phyloP scores from a whole-genome alignment of 192 early-diverging fungal species.

The Dispira parvispora region DNA sequence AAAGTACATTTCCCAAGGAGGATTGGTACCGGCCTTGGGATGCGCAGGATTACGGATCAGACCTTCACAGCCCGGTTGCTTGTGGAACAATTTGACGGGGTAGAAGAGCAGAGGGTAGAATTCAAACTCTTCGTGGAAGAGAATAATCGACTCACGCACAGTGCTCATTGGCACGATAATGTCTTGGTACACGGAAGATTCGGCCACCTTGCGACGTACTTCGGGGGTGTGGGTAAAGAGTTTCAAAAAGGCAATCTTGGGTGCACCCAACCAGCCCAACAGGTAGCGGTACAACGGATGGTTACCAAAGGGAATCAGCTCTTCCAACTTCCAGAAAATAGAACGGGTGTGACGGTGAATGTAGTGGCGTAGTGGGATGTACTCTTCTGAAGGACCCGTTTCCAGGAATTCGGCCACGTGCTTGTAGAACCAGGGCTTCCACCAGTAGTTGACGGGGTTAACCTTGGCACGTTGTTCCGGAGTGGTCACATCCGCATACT shows the following conservation, averaged over 20 bases:
- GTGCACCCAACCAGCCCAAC: slow-evolving; percentile 22
- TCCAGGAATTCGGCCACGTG: slow-evolving; percentile 18
- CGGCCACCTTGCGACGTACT: slow-evolving; percentile 16
- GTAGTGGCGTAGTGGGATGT: slow-evolving; percentile 27
- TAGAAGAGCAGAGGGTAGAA: slow-evolving; percentile 19
- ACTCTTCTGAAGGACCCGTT: slow-evolving; percentile 19
- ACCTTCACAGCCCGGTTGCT: not conserved
- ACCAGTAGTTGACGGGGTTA: slow-evolving; percentile 21
- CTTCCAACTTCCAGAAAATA: slow-evolving; percentile 22
- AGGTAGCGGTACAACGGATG: slow-evolving; percentile 19
- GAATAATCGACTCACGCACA: slow-evolving; percentile 17
- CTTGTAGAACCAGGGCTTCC: slow-evolving; percentile 28
- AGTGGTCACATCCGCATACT: slow-evolving; percentile 17
- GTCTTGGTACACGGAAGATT: slow-evolving; percentile 21
- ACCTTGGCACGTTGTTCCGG: slow-evolving; percentile 11
- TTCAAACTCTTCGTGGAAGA: slow-evolving; percentile 20
- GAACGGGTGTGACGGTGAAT: slow-evolving; percentile 28
- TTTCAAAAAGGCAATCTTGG: slow-evolving; percentile 18
- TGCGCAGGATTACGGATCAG: slow-evolving; percentile 8
- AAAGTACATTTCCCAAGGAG: slow-evolving; percentile 19
- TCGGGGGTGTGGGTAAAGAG: slow-evolving; percentile 19
- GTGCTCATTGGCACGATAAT: slow-evolving; percentile 19
- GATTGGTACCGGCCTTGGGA: not conserved
- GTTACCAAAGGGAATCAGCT: slow-evolving; percentile 26
- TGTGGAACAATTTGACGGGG: slow-evolving; percentile 8